Base-by-base conservation (phyloP, 2,329 filamentous ascomycete genomes). In the Fusarium setosum region DNA sequence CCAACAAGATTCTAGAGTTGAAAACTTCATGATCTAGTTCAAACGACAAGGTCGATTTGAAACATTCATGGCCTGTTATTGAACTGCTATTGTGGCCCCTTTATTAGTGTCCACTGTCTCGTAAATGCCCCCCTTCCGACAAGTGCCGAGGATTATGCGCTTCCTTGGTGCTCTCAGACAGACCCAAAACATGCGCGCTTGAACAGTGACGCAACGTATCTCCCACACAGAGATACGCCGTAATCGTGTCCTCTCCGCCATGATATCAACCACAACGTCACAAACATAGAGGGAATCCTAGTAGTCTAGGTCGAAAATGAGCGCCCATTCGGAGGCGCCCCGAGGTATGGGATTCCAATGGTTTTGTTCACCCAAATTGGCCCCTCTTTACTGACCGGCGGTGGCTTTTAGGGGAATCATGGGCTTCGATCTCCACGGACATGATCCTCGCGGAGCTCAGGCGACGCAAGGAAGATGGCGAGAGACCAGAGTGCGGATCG, bases 361-460 rank as follows among this genome's bases (percentile, higher is more conserved):
- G 10, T 15, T 15, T 37, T 40, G 34, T 18, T 21, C 12, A 13
- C 37, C 31, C 5, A 18, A 31, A 21, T 49, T 37, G 45, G 21
- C 23, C 29, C 59, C 65, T 65, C 51, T 67, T 71, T 63, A 59
- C 70, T 72, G 54, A 72, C 56, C 21, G 12, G 24, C 18, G 34
- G 34, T 54, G 54, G 32, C 26, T 47, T 40, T 21, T 38, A 77
- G 76, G 74, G 64, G 67, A 72, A 9, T 71, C 71, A 15, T 79
- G 84, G 83, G 78, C 83, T 41, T 81, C 80, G n/a, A 77, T 88
- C 32, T 79, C 86, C 4, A 87, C 85, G 59, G 76, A 83, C 34
- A 55, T 83, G 35, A 80, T 88, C 47, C 79, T 82, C 45, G 83
- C 83, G 63, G 86, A 88, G 72, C 78, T 88, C 18, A 76, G 79